Percentiles rank a stretch among this genome's conserved stretches.
Conservation (phyloP, 768 basidiomycete species). For the Agrocybe praecox region DNA sequence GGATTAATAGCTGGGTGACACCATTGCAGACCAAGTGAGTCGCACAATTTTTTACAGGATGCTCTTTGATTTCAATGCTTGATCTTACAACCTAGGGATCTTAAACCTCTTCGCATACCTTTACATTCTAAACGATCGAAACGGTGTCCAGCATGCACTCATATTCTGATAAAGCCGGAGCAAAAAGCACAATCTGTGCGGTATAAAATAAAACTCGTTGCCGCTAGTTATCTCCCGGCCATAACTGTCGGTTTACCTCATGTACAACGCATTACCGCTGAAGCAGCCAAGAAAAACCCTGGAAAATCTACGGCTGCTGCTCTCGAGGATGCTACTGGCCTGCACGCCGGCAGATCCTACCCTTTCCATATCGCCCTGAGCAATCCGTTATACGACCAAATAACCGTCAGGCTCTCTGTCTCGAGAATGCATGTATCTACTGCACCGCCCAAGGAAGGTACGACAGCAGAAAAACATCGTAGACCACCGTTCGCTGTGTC, state of each 20-base stretch:
- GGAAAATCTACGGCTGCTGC: constrained; percentile 41
- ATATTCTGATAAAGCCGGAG: constrained; percentile 98
- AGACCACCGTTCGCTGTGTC: constrained; percentile 80
- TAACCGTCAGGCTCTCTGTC: constrained; percentile 85
- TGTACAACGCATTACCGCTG: constrained; percentile 42
- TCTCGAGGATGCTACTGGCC: constrained; percentile 34
- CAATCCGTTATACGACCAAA: constrained; percentile 96
- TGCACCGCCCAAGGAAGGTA: constrained; percentile 35
- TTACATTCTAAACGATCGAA: constrained; percentile 94
- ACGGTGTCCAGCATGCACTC: constrained; percentile 91
- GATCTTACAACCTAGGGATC: constrained; percentile 51
- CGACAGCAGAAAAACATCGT: constrained; percentile 54
- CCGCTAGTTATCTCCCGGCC: constrained; percentile 90
- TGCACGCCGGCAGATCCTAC: constrained; percentile 82
- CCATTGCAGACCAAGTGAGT: constrained; percentile 68
- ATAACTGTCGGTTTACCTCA: constrained; percentile 76
- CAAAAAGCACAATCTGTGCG: constrained; percentile 93
- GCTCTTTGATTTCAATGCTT: constrained; percentile 10
- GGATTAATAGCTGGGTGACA: constrained; percentile 78
- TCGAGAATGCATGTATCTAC: constrained; percentile 63
- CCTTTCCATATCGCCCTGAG: constrained; percentile 89
- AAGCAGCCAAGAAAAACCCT: constrained; percentile 43
- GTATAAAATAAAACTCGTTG: constrained; percentile 97
- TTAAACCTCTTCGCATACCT: constrained; percentile 88
- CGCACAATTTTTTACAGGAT: background rate